Evolutionary conservation across 1,139 yeast genomes (phyloP).

Genomic region (Nakaseomyces delphensis): DNA sequence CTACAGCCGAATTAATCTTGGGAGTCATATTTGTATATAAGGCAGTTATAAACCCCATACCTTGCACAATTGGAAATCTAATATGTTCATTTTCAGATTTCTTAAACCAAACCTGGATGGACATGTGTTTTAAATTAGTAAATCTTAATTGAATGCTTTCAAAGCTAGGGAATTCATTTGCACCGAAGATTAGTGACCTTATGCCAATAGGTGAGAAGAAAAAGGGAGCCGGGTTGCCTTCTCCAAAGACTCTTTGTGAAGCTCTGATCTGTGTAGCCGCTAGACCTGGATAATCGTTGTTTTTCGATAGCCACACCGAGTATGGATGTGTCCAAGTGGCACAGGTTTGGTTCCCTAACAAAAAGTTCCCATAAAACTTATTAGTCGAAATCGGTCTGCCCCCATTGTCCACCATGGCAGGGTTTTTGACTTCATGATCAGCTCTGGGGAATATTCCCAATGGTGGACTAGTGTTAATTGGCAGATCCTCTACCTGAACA

Average conservation of each 20-base stretch:
- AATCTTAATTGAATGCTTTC: conserved; percentile 23
- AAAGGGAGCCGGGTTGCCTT: conserved; percentile 9
- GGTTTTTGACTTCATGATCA: conserved; percentile 40
- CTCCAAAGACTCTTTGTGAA: conserved; percentile 49
- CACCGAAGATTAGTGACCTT: conserved; percentile 31
- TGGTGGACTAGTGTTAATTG: conserved; percentile 4
- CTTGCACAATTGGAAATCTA: conserved; percentile 42
- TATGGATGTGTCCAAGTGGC: conserved; percentile 80
- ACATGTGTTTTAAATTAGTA: conserved; percentile 29
- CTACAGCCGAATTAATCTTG: conserved; percentile 50
- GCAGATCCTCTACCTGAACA: neutral
- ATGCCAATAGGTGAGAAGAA: conserved; percentile 33
- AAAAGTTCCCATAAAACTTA: conserved; percentile 73
- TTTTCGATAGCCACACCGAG: conserved; percentile 54
- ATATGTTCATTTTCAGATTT: conserved; percentile 21
- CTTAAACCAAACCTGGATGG: conserved; percentile 25
- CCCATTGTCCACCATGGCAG: conserved; percentile 35
- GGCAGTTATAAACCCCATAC: conserved; percentile 67
- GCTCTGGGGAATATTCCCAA: neutral
- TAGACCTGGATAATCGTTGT: conserved; percentile 41
- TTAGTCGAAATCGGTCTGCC: conserved; percentile 61
- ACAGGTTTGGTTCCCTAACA: conserved; percentile 54
- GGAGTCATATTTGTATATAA: conserved; percentile 50
- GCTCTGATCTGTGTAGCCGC: conserved; percentile 60
- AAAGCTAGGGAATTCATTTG: conserved; percentile 27